Percentiles rank a stretch among this genome's conserved stretches.
These are phyloP conservation scores for Leptodontidium sp. DNA, from an alignment of 2,329 filamentous ascomycete species.

Conservation along the genomic window DNA sequence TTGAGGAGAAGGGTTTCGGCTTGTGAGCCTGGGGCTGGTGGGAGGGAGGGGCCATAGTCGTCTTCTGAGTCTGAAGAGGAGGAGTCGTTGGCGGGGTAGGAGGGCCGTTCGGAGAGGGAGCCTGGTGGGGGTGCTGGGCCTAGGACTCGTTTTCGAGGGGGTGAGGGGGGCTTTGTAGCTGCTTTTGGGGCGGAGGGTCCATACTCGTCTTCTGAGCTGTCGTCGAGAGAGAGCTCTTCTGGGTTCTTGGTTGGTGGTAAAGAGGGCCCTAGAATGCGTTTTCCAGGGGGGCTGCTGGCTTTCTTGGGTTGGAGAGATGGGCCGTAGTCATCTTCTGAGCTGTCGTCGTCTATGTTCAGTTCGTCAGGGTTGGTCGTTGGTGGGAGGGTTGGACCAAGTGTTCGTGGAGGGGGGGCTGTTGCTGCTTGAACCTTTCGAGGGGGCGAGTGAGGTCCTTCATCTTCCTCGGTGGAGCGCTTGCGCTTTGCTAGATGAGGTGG, in stretches of 20 bases:
- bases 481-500: conserved; percentile 72
- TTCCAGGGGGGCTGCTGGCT: conserved; percentile 38
- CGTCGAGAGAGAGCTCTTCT: conserved; percentile 56
- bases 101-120: conserved; percentile 50
- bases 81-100: conserved; percentile 42
- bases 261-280: conserved; percentile 40
- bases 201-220: conserved; percentile 46
- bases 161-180: conserved; percentile 19
- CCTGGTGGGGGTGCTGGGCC: conserved; percentile 56
- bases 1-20: conserved; percentile 33
- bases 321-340: conserved; percentile 49
- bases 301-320: conserved; percentile 33
- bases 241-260: conserved; percentile 50
- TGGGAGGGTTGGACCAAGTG: conserved; percentile 40
- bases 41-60: conserved; percentile 68
- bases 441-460: conserved; percentile 50
- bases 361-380: conserved; percentile 54
- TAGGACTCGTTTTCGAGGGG: conserved; percentile 42
- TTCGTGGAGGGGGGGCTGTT: conserved; percentile 36
- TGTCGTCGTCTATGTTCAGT: conserved; percentile 55
- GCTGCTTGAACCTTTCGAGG: conserved; percentile 54
- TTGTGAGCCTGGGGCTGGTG: conserved; percentile 51
- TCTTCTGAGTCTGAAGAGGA: conserved; percentile 52
- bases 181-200: conserved; percentile 44
- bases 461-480: conserved; percentile 60